phyloP scores from a whole-genome alignment of 1,284 basidiomycete genomes.

The Cutaneotrichosporon sp. region DNA sequence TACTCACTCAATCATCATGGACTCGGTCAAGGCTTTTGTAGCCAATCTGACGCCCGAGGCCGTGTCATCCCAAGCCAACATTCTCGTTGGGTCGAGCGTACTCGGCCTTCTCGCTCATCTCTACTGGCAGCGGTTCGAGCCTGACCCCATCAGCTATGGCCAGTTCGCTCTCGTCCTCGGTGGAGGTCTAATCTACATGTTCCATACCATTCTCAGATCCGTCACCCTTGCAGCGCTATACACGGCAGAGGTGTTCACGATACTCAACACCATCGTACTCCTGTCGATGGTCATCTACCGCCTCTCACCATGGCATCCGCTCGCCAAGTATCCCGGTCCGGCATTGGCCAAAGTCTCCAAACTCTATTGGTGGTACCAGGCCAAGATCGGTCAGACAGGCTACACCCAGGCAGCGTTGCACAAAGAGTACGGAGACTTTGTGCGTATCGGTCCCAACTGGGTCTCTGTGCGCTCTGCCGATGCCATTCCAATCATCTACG shows the following conservation, averaged over 20 bases:
- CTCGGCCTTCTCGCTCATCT: conserved; percentile 11
- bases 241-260: not conserved
- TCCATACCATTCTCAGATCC: not conserved
- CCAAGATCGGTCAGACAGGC: conserved; percentile 14
- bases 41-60: not conserved
- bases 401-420: conserved; percentile 17
- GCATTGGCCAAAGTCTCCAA: conserved; percentile 14
- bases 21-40: not conserved
- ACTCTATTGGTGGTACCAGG: conserved; percentile 16
- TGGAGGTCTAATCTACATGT: not conserved
- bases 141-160: conserved; percentile 10
- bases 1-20: not conserved
- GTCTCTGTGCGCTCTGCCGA: conserved; percentile 76
- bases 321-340: conserved; percentile 16
- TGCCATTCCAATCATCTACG: conserved; percentile 67
- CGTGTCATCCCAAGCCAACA: conserved; percentile 6
- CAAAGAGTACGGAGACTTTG: conserved; percentile 53
- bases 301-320: conserved; percentile 20
- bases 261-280: conserved; percentile 3
- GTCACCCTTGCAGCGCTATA: not conserved
- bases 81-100: not conserved
- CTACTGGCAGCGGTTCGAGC: conserved; percentile 15
- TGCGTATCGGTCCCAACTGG: conserved; percentile 85
- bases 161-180: not conserved
- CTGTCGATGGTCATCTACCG: conserved; percentile 12